Conservation (phyloP, 495 filamentous ascomycete genomes). For the Cercophora newfieldiana region DNA sequence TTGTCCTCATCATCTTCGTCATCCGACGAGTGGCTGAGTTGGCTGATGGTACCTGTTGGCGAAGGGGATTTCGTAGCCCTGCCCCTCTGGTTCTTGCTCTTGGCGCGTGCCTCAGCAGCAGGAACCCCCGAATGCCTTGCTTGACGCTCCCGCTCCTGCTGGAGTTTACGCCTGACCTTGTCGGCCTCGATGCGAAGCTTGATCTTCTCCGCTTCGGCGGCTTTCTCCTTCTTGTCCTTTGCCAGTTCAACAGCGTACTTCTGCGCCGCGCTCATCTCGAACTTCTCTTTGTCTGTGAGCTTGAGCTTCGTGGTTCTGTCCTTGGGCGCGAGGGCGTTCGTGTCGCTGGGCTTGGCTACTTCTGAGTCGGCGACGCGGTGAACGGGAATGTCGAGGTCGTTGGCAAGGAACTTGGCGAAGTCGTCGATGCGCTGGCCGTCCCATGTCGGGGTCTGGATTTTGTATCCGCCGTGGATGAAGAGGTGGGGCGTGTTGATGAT, state of each 20-base stretch:
- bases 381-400: neutral
- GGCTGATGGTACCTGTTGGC: too few species aligned
- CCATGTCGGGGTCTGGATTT: conserved; percentile 9
- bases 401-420: neutral
- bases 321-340: conserved; percentile 5
- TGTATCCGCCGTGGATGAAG: conserved; percentile 5
- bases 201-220: neutral
- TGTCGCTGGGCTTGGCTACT: neutral
- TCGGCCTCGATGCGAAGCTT: conserved; percentile 10
- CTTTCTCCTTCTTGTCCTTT: conserved; percentile 10
- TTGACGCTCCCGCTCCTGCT: conserved; percentile 3
- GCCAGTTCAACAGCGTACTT: conserved; percentile 2
- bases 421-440: conserved; percentile 10
- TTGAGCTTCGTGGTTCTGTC: neutral
- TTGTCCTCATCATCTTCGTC: too few species aligned
- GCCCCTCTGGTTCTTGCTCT: too few species aligned
- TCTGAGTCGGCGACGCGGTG: neutral
- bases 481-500: neutral
- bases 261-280: neutral
- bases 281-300: neutral
- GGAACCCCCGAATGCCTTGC: too few species aligned
- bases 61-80: too few species aligned
- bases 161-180: conserved; percentile 1
- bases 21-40: too few species aligned
- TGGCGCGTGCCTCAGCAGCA: too few species aligned